These are phyloP conservation scores for Jatropha multifida DNA, from an alignment of 441 rosid species.

Conservation along the genomic window DNA sequence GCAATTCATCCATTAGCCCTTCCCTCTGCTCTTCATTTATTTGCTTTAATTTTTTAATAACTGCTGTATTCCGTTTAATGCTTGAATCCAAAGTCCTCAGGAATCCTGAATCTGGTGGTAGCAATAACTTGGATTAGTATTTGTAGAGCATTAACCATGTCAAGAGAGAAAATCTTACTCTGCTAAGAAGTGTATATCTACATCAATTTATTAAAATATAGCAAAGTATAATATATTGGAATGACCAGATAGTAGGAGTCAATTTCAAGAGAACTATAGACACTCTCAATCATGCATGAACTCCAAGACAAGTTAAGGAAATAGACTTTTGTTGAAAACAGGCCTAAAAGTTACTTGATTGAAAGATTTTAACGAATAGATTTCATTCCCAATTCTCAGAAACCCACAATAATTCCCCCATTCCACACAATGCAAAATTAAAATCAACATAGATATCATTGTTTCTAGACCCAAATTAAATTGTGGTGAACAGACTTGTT, in stretches of 20 bases:
- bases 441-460: background rate
- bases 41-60: conserved; percentile 90
- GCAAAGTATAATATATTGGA: background rate
- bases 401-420: background rate
- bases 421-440: background rate
- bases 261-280: background rate
- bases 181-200: background rate
- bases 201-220: background rate
- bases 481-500: background rate
- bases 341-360: background rate
- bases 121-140: conserved; percentile 30
- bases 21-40: conserved; percentile 95
- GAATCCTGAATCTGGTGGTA: conserved; percentile 71
- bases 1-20: conserved; percentile 90
- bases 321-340: background rate
- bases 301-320: background rate
- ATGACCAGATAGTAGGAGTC: background rate
- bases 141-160: conserved; percentile 16
- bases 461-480: background rate
- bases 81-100: conserved; percentile 97
- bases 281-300: background rate
- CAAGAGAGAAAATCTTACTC: conserved; percentile 4
- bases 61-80: conserved; percentile 91
- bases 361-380: background rate
- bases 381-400: background rate